A percentile compares a stretch with the other conserved stretches of the same genome.
Evolutionary conservation across 1,284 basidiomycete genomes (phyloP).

Genomic region (Trametes sp.): DNA sequence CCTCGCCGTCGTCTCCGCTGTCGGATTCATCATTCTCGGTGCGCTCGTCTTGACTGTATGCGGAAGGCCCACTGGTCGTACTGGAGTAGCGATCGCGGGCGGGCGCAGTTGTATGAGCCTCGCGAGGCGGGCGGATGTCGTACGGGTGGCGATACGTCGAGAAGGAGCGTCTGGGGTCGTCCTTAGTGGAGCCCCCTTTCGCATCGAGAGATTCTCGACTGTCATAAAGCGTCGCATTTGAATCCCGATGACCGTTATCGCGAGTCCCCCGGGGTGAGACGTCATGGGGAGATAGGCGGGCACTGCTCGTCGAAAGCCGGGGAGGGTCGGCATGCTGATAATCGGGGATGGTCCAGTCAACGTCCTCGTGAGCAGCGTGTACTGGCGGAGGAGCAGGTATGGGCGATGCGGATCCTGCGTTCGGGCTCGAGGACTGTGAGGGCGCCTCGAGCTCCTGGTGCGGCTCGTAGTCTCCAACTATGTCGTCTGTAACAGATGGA

Average conservation of each 20-base stretch:
- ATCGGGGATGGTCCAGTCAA: slow-evolving; percentile 15
- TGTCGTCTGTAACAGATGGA: slow-evolving; percentile 10
- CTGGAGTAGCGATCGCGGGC: slow-evolving; percentile 36
- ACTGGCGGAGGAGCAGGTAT: slow-evolving; percentile 16
- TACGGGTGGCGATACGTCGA: slow-evolving; percentile 67
- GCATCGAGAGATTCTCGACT: not conserved
- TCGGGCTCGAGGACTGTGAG: not conserved
- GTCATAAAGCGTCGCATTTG: slow-evolving; percentile 28
- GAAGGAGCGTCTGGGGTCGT: slow-evolving; percentile 51
- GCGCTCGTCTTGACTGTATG: slow-evolving; percentile 19
- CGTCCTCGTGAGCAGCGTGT: slow-evolving; percentile 4
- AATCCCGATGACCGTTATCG: slow-evolving; percentile 10
- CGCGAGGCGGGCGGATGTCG: slow-evolving; percentile 59
- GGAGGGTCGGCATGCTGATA: slow-evolving; percentile 7
- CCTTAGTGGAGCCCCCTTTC: slow-evolving; percentile 19
- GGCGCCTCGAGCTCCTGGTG: too few species aligned
- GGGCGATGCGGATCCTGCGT: not conserved
- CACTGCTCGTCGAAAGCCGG: not conserved
- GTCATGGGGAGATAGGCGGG: not conserved
- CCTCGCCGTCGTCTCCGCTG: slow-evolving; percentile 9
- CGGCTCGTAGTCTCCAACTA: slow-evolving; percentile 3
- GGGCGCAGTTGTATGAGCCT: slow-evolving; percentile 46
- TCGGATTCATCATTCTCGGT: not conserved
- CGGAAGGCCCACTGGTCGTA: slow-evolving; percentile 22
- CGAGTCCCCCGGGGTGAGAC: slow-evolving; percentile 12